Base-by-base conservation (phyloP, 2,329 filamentous ascomycete genomes). In the Juglanconis juglandina region DNA sequence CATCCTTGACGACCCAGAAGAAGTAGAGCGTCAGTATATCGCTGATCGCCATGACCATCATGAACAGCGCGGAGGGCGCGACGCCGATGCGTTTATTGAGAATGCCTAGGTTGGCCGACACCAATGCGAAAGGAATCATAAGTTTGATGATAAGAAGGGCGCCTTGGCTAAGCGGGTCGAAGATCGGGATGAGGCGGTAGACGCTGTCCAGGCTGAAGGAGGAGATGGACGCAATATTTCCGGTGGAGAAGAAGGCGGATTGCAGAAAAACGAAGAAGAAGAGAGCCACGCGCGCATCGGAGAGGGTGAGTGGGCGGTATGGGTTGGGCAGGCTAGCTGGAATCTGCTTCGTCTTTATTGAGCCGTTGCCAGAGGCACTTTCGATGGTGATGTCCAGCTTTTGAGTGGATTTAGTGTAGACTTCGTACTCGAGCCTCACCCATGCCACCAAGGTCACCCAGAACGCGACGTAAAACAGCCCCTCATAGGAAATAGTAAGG, bases 191-290 rank as follows among this genome's bases (percentile, higher is more conserved):
- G 6, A 99, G 85, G 2, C 95, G 88, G 72, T 81, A 85, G 6
- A 99, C 95, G 68, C 90, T 93, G 61, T 98, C 95, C 46, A 99
- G 80, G 63, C 90, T 96, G 78, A 99, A 99, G 1, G 92, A 91
- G 14, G 93, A 96, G 58, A 99, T 77, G 0, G 94, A 97, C 1
- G 95, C 95, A 60, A 99, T 87, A 76, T 99, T 99, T 65, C 95
- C 95, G 0, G 94, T 98, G 76, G 88, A 91, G 82, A 98, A 99
- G 76, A 99, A 99, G 55, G 90, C 95, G 3, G 93, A 94, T 75
- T 99, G 95, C 5, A 99, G 83, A 44, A 99, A 84, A 66, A 92
- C 92, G 74, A 99, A 89, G 81, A 98, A 97, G 80, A 98, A 98
- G 6, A 99, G 83, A 1, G 92, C 89, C 41, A 96, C 89, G 42